Percentiles rank a stretch among this genome's conserved stretches.
Conservation (phyloP, 2,329 filamentous ascomycete genomes). For the Diplodia mutila region DNA sequence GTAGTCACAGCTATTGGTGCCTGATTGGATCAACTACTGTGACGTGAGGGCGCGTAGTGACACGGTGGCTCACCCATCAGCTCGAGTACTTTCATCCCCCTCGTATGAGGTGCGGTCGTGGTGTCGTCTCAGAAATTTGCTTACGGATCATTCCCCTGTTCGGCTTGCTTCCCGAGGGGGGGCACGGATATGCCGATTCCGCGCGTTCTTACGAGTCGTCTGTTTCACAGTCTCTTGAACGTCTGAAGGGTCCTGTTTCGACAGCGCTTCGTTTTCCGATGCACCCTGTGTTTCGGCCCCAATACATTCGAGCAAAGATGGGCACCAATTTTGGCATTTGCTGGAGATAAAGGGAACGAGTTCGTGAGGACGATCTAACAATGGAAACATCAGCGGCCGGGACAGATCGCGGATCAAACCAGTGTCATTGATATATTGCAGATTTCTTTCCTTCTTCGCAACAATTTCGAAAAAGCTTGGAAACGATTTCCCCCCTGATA, state of each 20-base stretch:
- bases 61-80: not conserved
- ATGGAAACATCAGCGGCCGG: not conserved
- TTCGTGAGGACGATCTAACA: not conserved
- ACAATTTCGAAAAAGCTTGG: conserved; percentile 4
- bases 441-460: conserved; percentile 17
- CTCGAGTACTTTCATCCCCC: not conserved
- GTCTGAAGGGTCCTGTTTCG: conserved; percentile 4
- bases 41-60: not conserved
- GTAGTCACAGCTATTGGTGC: not conserved
- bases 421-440: conserved; percentile 9
- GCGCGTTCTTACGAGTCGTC: conserved; percentile 5
- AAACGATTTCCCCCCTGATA: conserved; percentile 5
- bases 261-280: conserved; percentile 7
- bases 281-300: conserved; percentile 19
- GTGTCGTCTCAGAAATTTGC: conserved; percentile 1
- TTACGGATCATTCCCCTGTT: not conserved
- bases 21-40: not conserved
- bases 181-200: conserved; percentile 8
- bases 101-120: not conserved
- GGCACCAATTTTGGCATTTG: not conserved
- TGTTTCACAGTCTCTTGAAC: conserved; percentile 1
- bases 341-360: not conserved
- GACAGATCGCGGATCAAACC: not conserved
- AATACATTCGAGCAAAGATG: not conserved
- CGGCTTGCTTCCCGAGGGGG: not conserved